Evolutionary conservation across 2,329 filamentous ascomycete genomes (phyloP), one percentile per base, ranked within the genome.

Genomic region (Claviceps cyperi): DNA sequence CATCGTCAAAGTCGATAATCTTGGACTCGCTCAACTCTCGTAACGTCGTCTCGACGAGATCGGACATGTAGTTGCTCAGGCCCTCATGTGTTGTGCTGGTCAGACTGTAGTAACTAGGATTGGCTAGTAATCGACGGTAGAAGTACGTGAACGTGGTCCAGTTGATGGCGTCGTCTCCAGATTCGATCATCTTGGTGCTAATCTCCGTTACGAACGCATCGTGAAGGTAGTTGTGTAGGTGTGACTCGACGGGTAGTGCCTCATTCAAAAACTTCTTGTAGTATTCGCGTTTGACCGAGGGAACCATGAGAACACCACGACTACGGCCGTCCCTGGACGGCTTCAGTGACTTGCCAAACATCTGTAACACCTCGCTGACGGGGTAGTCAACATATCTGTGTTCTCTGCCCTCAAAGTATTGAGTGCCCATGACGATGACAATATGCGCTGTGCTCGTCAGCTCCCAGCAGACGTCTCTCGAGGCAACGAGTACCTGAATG

Each of bases 121-220:
- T 98, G 32, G 91, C 90, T 37, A 97, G 77, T 38, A 98, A 77
- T 52, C 92, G 84, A 43, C 92, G 84, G 70, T 98, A 98, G 70
- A 97, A 96, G 71, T 95, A 98, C 11, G 91, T 96, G 64, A 96
- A 97, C 0, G 92, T 97, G 38, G 89, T 87, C 92, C 92, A 98
- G 68, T 95, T 94, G 57, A 98, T 90, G 11, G 91, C 92, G 69
- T 97, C 91, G 59, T 97, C 92, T 14, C 89, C 94, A 13, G 90
- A 95, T 59, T 88, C 81, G 53, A 98, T 92, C 65, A 90, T 94
- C 72, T 89, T 91, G 17, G 89, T 94, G 72, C 89, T 96, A 60
- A 97, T 89, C 67, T 98, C 92, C 0, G 91, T 90, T 43, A 98
- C 91, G 59, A 98, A 97, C 1, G 89, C 90, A 68, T 98, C 94